Percentiles rank a stretch among this genome's conserved stretches.
Evolutionary conservation across 2,329 filamentous ascomycete species (phyloP).

Genomic region (Fusarium clavum): DNA sequence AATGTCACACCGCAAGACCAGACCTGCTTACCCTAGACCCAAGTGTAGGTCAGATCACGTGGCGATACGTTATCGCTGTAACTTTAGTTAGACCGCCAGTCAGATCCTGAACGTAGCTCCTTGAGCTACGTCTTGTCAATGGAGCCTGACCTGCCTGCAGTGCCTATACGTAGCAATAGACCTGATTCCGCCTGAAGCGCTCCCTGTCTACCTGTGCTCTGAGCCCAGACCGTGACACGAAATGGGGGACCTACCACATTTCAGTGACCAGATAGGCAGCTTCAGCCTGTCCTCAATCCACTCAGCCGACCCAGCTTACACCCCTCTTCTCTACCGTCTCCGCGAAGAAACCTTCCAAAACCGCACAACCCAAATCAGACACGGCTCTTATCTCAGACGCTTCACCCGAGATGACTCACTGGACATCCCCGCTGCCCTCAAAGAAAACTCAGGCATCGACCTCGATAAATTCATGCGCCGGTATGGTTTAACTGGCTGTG

Average conservation of each 20-base stretch:
- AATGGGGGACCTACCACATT: conserved; percentile 1
- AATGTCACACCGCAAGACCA: too few relatives aligned
- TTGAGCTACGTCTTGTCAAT: too few relatives aligned
- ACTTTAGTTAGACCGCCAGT: too few relatives aligned
- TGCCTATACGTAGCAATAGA: too few relatives aligned
- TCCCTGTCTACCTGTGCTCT: too few relatives aligned
- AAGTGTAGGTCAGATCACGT: too few relatives aligned
- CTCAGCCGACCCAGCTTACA: conserved; percentile 28
- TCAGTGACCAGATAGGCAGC: conserved; percentile 25
- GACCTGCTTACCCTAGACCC: too few relatives aligned
- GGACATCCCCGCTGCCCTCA: background rate
- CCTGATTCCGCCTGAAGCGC: too few relatives aligned
- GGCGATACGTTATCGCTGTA: too few relatives aligned
- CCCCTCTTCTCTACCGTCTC: conserved; percentile 34
- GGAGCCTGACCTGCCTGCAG: too few relatives aligned
- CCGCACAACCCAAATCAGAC: conserved; percentile 29
- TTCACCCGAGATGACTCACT: conserved; percentile 17
- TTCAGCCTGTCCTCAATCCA: conserved; percentile 25
- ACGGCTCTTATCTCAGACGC: conserved; percentile 23
- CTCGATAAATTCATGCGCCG: conserved; percentile 21
- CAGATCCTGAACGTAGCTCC: too few relatives aligned
- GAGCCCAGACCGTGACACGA: too few relatives aligned
- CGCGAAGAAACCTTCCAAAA: conserved; percentile 35
- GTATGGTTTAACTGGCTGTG: conserved; percentile 29
- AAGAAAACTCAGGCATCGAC: background rate